These are phyloP conservation scores for Tolypocladium amazonense DNA, from an alignment of 2,329 filamentous ascomycete genomes.

Conservation along the genomic window DNA sequence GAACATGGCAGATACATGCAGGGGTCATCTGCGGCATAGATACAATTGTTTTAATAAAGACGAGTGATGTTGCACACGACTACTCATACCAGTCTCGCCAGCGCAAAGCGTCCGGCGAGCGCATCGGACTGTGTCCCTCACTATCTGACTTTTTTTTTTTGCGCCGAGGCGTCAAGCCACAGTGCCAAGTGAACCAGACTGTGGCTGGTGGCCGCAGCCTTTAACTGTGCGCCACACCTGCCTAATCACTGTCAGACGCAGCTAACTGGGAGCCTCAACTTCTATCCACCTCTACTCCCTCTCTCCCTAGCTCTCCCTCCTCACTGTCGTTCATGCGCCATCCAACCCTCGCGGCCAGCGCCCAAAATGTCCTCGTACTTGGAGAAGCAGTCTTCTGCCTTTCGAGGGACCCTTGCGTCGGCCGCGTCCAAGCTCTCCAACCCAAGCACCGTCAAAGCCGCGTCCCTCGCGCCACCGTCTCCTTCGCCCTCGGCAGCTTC, in stretches of 20 bases:
- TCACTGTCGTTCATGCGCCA: neutral
- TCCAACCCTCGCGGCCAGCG: neutral
- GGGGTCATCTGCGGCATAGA: slow-evolving; percentile 1
- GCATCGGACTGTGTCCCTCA: too few species aligned
- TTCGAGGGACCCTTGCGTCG: slow-evolving; percentile 50
- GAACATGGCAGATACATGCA: slow-evolving; percentile 3
- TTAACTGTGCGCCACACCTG: neutral
- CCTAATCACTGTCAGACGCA: neutral
- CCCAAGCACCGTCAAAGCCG: slow-evolving; percentile 28
- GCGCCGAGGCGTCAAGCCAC: neutral
- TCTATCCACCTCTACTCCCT: neutral
- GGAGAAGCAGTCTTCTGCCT: slow-evolving; percentile 53
- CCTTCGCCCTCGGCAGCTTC: slow-evolving; percentile 49
- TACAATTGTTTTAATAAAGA: slow-evolving; percentile 4
- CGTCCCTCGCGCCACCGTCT: slow-evolving; percentile 44
- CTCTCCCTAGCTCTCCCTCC: neutral
- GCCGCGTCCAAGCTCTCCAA: slow-evolving; percentile 54
- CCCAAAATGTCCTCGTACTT: slow-evolving; percentile 49
- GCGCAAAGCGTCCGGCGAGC: neutral
- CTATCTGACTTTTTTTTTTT: neutral
- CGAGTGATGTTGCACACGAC: neutral
- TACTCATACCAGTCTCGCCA: neutral
- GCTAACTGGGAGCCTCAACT: neutral
- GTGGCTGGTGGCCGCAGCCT: neutral
- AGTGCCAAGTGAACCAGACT: neutral